Evolutionary conservation across 169 alveolate genomes (phyloP), one percentile per base, ranked within the genome.

Genomic region (Plasmodium falciparum): DNA sequence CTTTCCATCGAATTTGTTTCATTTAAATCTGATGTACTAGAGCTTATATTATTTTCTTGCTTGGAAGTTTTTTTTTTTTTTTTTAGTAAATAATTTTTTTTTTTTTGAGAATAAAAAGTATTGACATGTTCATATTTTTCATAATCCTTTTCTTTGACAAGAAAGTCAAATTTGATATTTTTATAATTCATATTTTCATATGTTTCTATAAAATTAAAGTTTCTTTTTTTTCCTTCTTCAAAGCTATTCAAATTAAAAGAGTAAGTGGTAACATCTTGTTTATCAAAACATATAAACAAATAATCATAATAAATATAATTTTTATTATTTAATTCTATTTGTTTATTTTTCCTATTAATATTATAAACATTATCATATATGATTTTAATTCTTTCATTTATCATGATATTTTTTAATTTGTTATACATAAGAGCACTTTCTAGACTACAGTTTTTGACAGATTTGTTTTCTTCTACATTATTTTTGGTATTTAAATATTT

Each of bases 141-240:
- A 26, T 78, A 78, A 49, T 78, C 89, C 65, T 78, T 78, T 5
- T 75, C 89, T 29, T 66, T 78, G 11, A 71, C 66, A 15, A 78
- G 15, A 66, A 78, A 78, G 62, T 78, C 89, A 2, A 65, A 59
- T 6, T 71, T 52, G 22, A 33, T 70, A 50, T 59, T 78, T 26
- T 52, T 39, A 17, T 59, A 65, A n/a, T 11, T 13, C 2, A 7
- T 20, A 7, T 47, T 24, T 59, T 78, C 22, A 52, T 65, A 22
- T 39, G 45, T 45, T 24, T 78, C 67, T 6, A 78, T 50, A 66
- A 78, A 78, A 65, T 78, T 78, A 58, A 65, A 78, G 12, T 78
- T 78, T 45, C 67, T 78, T 78, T 78, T 78, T 17, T 78, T 78
- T 4, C 89, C 89, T 20, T 22, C 26, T 65, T 65, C 72, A 17